phyloP scores from a whole-genome alignment of 1,284 basidiomycete species.

The Sphagnurus paluster region DNA sequence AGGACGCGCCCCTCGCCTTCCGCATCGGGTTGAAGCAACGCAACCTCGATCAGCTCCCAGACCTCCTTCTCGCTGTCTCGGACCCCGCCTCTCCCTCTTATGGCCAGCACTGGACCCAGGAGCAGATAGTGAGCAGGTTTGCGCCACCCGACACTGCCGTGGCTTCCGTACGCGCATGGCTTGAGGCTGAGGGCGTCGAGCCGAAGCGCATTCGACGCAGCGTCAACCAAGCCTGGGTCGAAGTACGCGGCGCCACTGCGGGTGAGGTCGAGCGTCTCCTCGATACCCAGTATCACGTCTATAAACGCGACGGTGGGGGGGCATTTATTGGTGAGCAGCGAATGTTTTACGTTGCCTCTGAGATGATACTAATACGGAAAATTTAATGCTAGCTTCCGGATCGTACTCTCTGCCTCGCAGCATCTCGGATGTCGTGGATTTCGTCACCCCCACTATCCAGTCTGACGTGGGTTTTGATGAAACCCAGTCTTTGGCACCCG shows the following conservation, averaged over 20 bases:
- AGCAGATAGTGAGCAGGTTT: constrained; percentile 16
- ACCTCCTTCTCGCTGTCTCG: constrained; percentile 20
- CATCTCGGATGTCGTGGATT: constrained; percentile 40
- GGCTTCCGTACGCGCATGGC: constrained; percentile 18
- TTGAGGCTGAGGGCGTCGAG: constrained; percentile 17
- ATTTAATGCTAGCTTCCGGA: constrained; percentile 29
- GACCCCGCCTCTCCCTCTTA: constrained; percentile 20
- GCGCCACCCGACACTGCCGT: constrained; percentile 12
- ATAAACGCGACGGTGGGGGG: constrained; percentile 14
- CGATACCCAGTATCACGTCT: constrained; percentile 20
- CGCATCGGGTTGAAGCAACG: constrained; percentile 23
- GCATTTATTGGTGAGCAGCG: constrained; percentile 18
- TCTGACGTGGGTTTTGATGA: constrained; percentile 17
- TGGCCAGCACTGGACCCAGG: constrained; percentile 22
- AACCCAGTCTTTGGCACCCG: neutral
- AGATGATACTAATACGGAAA: neutral
- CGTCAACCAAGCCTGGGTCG: constrained; percentile 18
- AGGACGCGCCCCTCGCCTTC: constrained; percentile 14
- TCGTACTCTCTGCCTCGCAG: constrained; percentile 41
- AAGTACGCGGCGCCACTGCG: constrained; percentile 18
- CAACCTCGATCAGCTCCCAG: constrained; percentile 18
- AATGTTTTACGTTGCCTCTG: neutral
- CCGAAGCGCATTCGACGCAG: constrained; percentile 12
- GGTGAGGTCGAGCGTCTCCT: constrained; percentile 20
- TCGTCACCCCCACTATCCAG: constrained; percentile 46